Evolutionary conservation across 2,329 filamentous ascomycete genomes (phyloP).

Genomic region (Sphaerulina populicola): DNA sequence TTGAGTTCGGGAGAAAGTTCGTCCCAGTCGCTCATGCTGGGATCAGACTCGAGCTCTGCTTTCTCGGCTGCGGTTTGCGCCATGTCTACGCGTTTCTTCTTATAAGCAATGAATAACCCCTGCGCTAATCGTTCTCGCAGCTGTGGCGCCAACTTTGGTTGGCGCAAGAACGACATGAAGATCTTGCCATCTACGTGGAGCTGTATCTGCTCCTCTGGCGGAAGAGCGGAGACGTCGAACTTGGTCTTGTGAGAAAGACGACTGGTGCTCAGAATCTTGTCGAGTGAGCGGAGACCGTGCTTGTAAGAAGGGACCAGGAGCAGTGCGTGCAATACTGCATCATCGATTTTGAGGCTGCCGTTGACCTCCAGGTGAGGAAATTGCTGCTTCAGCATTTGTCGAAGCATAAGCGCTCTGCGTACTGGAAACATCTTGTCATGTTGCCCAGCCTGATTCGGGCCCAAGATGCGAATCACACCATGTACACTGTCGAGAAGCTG

Average conservation of each 20-base stretch:
- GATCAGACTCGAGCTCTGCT: constrained; percentile 27
- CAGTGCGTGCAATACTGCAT: constrained; percentile 31
- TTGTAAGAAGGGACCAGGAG: constrained; percentile 31
- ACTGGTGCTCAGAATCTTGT: constrained; percentile 32
- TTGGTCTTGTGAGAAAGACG: constrained; percentile 28
- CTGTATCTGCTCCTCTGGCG: constrained; percentile 32
- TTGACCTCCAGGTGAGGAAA: constrained; percentile 29
- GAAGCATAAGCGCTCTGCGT: constrained; percentile 30
- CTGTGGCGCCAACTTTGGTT: constrained; percentile 28
- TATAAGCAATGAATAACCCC: constrained; percentile 31
- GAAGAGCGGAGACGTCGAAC: constrained; percentile 31
- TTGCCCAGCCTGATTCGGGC: constrained; percentile 26
- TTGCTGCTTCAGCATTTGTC: constrained; percentile 28
- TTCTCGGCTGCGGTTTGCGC: constrained; percentile 24
- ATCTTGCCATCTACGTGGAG: constrained; percentile 31
- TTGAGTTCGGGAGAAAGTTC: constrained; percentile 30
- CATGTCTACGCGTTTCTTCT: constrained; percentile 28
- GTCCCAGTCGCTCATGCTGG: constrained; percentile 32
- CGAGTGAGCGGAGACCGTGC: constrained; percentile 30
- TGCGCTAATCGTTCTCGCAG: constrained; percentile 31
- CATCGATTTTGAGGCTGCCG: constrained; percentile 29
- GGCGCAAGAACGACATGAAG: constrained; percentile 32
- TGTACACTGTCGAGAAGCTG: constrained; percentile 29
- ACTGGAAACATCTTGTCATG: constrained; percentile 29
- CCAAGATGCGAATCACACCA: constrained; percentile 28